Conservation (phyloP, 2,329 filamentous ascomycete species). For the Fusarium sp. region DNA sequence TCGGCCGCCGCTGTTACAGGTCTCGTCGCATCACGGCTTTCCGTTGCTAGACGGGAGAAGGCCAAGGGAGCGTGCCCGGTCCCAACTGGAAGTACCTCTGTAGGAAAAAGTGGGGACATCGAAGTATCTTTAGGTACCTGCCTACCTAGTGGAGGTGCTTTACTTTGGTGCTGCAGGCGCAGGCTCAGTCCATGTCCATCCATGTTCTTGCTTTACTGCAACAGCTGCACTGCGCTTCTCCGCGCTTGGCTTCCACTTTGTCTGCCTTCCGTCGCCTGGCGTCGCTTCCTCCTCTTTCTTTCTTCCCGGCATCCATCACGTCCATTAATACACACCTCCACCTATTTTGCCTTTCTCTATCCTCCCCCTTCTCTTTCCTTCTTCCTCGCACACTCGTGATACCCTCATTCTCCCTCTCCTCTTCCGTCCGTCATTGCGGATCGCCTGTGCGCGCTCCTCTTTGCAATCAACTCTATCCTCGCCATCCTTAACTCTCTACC, state of each 20-base stretch:
- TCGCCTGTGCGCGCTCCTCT: not conserved
- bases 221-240: constrained; percentile 31
- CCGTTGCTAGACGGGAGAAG: constrained; percentile 1
- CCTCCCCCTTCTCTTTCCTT: constrained; percentile 15
- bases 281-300: constrained; percentile 16
- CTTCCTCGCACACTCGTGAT: constrained; percentile 30
- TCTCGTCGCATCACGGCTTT: constrained; percentile 6
- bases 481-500: constrained; percentile 8
- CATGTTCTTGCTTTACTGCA: constrained; percentile 23
- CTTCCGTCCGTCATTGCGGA: constrained; percentile 17
- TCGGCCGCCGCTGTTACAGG: constrained; percentile 2
- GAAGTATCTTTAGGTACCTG: not conserved
- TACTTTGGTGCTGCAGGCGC: not conserved
- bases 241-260: constrained; percentile 19
- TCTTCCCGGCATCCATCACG: constrained; percentile 14
- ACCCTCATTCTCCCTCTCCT: constrained; percentile 21
- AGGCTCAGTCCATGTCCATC: not conserved
- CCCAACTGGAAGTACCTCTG: not conserved
- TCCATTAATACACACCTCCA: constrained; percentile 32
- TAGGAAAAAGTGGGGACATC: not conserved
- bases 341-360: constrained; percentile 15
- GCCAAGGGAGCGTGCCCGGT: not conserved
- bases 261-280: constrained; percentile 16
- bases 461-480: constrained; percentile 13
- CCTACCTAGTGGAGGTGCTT: not conserved